phyloP scores from a whole-genome alignment of 306 rosid genomes.

The Abrus precatorius region DNA sequence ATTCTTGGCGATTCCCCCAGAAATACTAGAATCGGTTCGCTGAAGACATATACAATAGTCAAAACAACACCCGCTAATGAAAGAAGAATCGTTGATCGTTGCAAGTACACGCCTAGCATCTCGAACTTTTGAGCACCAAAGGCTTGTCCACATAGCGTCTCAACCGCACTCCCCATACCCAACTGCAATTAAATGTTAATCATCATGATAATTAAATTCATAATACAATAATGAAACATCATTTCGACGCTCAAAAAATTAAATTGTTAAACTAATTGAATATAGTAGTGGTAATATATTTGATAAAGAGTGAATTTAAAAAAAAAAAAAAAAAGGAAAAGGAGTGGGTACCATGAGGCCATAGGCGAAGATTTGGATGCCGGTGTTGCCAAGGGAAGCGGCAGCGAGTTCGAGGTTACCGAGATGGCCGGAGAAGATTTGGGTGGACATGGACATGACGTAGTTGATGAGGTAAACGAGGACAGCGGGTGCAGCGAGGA shows the following conservation, averaged over 20 bases:
- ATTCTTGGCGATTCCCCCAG: constrained; percentile 67
- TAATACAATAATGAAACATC: too few species aligned
- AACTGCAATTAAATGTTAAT: constrained; percentile 49
- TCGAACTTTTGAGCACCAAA: constrained; percentile 69
- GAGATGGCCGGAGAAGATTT: constrained; percentile 76
- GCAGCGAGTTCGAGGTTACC: constrained; percentile 83
- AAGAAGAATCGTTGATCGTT: constrained; percentile 71
- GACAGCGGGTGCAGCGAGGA: constrained; percentile 70
- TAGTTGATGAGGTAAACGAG: constrained; percentile 65
- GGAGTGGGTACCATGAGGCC: constrained; percentile 66
- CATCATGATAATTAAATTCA: not conserved
- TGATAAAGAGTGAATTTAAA: too few species aligned
- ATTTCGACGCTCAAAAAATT: too few species aligned
- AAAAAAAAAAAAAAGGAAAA: too few species aligned
- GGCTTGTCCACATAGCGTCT: constrained; percentile 89
- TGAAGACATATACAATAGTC: constrained; percentile 53
- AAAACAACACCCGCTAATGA: constrained; percentile 38
- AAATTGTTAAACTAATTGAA: too few species aligned
- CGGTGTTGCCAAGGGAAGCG: constrained; percentile 73
- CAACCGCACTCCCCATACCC: constrained; percentile 97
- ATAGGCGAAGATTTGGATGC: constrained; percentile 75
- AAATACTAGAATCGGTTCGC: constrained; percentile 56
- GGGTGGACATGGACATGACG: constrained; percentile 78
- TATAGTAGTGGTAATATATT: too few species aligned
- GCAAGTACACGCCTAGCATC: constrained; percentile 75